A percentile compares a stretch with the other conserved stretches of the same genome.
phyloP scores from a whole-genome alignment of 345 rosid genomes.

The Salix dunnii region DNA sequence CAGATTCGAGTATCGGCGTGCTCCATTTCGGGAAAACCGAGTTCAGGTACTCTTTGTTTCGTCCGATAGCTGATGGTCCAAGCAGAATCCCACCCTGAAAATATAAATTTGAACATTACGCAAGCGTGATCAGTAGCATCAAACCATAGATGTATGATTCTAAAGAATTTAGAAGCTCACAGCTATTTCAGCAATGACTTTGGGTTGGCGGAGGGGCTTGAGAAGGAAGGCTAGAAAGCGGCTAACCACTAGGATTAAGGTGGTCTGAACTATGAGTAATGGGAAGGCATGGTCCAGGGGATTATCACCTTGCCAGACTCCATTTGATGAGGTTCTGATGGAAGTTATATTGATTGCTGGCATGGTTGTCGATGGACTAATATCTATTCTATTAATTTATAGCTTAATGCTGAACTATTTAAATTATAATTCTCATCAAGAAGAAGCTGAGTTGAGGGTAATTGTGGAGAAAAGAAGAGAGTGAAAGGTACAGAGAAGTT shows the following conservation, averaged over 20 bases:
- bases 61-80: slow-evolving; percentile 76
- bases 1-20: slow-evolving; percentile 60
- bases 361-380: background rate
- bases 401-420: too few species aligned
- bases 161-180: slow-evolving; percentile 9
- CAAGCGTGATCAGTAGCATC: background rate
- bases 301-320: slow-evolving; percentile 50
- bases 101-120: background rate
- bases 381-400: too few species aligned
- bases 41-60: slow-evolving; percentile 42
- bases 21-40: slow-evolving; percentile 63
- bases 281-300: slow-evolving; percentile 41
- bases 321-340: slow-evolving; percentile 32
- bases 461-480: too few species aligned
- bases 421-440: too few species aligned
- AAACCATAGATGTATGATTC: background rate
- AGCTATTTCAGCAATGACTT: slow-evolving; percentile 37
- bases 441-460: too few species aligned
- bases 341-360: slow-evolving; percentile 16
- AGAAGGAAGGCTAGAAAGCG: slow-evolving; percentile 31
- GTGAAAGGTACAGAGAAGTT: too few species aligned
- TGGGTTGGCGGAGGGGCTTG: slow-evolving; percentile 42
- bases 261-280: slow-evolving; percentile 27
- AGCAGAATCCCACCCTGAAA: slow-evolving; percentile 73
- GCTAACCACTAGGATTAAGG: slow-evolving; percentile 26